Percentiles rank a stretch among this genome's conserved stretches.
Evolutionary conservation across 2,329 filamentous ascomycete genomes (phyloP).

Genomic region (Colletotrichum sp.): DNA sequence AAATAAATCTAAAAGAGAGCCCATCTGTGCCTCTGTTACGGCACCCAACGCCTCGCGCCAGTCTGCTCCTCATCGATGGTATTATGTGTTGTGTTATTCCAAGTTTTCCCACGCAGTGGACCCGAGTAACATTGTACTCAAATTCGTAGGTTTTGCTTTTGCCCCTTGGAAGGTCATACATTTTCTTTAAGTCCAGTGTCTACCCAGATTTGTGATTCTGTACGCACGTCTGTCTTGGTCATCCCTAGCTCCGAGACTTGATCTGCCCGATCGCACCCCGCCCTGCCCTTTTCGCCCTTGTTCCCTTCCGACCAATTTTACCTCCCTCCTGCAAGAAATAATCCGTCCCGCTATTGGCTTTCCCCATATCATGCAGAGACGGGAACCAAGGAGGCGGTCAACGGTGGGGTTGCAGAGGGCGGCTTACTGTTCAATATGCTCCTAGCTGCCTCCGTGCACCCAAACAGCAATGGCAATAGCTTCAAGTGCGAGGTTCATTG

Average conservation of each 20-base stretch:
- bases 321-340: background rate
- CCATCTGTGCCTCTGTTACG: background rate
- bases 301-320: conserved; percentile 9
- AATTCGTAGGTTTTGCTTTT: background rate
- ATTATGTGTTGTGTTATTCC: background rate
- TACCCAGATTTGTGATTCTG: background rate
- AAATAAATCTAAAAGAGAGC: background rate
- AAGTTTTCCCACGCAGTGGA: background rate
- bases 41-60: background rate
- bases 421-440: background rate
- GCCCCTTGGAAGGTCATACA: background rate
- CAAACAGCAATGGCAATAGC: conserved; percentile 7
- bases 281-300: conserved; percentile 10
- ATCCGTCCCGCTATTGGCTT: conserved; percentile 13
- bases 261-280: background rate
- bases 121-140: background rate
- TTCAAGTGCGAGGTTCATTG: background rate
- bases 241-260: conserved; percentile 13
- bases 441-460: background rate
- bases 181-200: background rate
- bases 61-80: background rate
- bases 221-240: conserved; percentile 14
- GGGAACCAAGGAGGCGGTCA: conserved; percentile 8
- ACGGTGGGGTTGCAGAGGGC: conserved; percentile 11
- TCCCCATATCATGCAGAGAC: background rate